Conservation (phyloP, 345 rosid genomes). For the Melaleuca alternifolia region DNA sequence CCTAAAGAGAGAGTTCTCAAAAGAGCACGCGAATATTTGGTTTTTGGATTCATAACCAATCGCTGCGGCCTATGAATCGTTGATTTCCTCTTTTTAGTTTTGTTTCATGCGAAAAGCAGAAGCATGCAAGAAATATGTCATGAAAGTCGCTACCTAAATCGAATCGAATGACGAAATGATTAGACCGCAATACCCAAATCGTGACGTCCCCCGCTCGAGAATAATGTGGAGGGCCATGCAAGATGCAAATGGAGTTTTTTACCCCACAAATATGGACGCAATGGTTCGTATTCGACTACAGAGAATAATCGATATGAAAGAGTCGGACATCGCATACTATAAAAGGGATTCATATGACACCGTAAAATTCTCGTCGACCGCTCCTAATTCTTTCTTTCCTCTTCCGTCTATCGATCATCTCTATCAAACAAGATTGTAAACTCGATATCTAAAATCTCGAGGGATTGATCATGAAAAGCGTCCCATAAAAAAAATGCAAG, state of each 20-base stretch:
- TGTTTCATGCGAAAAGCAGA: not conserved
- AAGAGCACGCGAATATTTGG: not conserved
- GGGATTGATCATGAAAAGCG: not conserved
- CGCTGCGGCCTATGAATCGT: not conserved
- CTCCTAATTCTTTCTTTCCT: not conserved
- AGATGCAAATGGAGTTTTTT: not conserved
- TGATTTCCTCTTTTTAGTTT: not conserved
- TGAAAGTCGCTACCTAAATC: not conserved
- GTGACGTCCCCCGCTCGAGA: not conserved
- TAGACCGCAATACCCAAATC: not conserved
- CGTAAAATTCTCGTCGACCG: rapidly evolving
- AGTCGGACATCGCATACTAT: rapidly evolving
- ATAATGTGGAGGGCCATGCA: not conserved
- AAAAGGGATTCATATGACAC: not conserved
- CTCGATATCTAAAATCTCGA: not conserved
- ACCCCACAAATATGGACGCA: rapidly evolving
- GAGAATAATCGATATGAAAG: not conserved
- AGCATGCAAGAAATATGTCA: not conserved
- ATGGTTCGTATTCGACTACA: rapidly evolving
- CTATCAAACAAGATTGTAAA: not conserved
- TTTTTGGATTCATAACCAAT: not conserved
- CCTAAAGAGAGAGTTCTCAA: not conserved
- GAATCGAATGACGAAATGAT: not conserved
- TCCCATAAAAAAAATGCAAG: not conserved
- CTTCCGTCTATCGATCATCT: not conserved